phyloP scores from a whole-genome alignment of 2,329 filamentous ascomycete genomes.

The Xylariomycetidae sp. region DNA sequence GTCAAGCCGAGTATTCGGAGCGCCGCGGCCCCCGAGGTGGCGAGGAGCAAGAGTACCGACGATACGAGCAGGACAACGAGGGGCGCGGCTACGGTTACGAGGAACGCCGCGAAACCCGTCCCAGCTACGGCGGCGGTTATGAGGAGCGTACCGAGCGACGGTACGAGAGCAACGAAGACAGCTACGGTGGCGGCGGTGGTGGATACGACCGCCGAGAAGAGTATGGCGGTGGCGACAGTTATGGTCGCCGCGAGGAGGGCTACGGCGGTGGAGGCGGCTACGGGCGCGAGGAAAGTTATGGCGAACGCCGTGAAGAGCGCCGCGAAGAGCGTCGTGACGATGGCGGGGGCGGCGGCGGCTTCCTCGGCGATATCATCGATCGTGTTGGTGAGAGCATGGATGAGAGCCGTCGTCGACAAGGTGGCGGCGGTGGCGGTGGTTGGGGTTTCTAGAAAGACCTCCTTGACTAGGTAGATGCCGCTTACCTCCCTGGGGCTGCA shows the following conservation, averaged over 20 bases:
- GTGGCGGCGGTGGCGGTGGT: constrained; percentile 14
- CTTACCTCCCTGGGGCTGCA: constrained; percentile 4
- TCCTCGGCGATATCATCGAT: constrained; percentile 15
- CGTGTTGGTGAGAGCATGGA: constrained; percentile 18
- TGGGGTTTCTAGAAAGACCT: constrained; percentile 12
- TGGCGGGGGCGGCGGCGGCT: constrained; percentile 16
- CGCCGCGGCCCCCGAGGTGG: constrained; percentile 54
- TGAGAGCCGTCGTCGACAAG: constrained; percentile 14
- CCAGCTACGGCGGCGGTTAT: constrained; percentile 47
- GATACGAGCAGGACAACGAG: constrained; percentile 51
- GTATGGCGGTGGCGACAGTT: constrained; percentile 7
- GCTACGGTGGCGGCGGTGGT: constrained; percentile 11
- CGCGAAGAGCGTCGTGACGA: constrained; percentile 13
- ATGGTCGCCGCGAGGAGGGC: constrained; percentile 7
- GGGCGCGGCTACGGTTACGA: constrained; percentile 51
- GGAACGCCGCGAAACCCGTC: constrained; percentile 49
- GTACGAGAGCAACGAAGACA: constrained; percentile 31
- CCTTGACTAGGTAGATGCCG: not conserved
- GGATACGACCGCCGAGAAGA: constrained; percentile 15
- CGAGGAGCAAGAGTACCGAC: constrained; percentile 52
- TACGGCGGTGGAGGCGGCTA: not conserved
- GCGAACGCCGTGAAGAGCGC: no score
- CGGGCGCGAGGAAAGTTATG: no score
- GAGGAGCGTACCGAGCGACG: constrained; percentile 53
- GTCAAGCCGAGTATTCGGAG: constrained; percentile 53